Evolutionary conservation across 352 stramenopile species (phyloP), one percentile per base, ranked within the genome.

Genomic region (Globisporangium nagaii): DNA sequence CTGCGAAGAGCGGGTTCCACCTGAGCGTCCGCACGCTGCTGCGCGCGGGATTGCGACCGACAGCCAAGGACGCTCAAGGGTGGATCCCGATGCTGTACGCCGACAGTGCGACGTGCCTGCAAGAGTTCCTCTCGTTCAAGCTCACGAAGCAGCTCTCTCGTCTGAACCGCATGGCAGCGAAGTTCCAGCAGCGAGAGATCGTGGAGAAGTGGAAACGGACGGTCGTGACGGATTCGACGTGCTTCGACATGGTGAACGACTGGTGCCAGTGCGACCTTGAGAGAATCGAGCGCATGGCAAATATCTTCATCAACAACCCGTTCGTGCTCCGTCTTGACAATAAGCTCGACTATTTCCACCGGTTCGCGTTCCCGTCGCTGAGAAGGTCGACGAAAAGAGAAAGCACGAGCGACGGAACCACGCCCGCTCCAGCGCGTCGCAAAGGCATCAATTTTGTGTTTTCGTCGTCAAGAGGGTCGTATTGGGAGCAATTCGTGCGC

Each of bases 221-320:
- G 3, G 56, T 87, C 28, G 65, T 68, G 34, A 54, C 54, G 19
- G 71, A 87, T 10, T 63, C 75, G 9, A 70, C 43, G 15, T 82
- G 65, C 25, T 84, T 76, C 43, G 62, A 76, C 40, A 82, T 88
- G 58, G 34, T 90, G 2, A 90, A 90, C 60, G 79, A 90, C 58
- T 86, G 75, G 77, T 84, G 80, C 35, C 65, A 69, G 52, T 52
- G 49, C 40, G 60, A 86, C 50, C 46, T 60, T 19, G 63, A 68
- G 20, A 48, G 74, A 19, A 80, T 90, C 27, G 69, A 78, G 37
- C 64, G 76, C 19, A 71, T 87, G 58, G 69, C 83, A 52, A 70
- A 68, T 3, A 57, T 90, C 41, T 53, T 85, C 13, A 36, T 74
- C 6, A 73, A 68, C 13, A 75, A 71, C 15, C 65, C 66, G 13